Base-by-base conservation (phyloP, 1,139 yeast genomes). In the Saccharomycopsis hybrid region DNA sequence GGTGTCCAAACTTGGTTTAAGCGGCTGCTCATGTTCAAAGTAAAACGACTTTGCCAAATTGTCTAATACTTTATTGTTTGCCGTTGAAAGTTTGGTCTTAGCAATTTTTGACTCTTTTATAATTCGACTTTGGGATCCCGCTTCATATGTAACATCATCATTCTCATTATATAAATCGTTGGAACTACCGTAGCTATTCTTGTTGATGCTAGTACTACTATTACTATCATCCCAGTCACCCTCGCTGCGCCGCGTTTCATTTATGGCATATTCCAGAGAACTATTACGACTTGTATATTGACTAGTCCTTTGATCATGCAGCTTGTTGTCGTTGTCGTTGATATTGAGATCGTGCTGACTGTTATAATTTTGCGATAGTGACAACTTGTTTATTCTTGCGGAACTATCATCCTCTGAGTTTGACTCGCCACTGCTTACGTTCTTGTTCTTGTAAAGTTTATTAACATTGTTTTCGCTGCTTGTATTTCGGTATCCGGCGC, bases 51-150 rank as follows among this genome's bases (percentile, higher is more conserved):
- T 46, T 8, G 47, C 39, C 24, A 51, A 41, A 11, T 35, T 50
- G 18, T 41, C 38, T 41, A 48, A 27, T 13, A 36, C 41, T 27
- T 40, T 18, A 5, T 47, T 32, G 30, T 44, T 50, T 35, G 44
- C 46, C 4, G 46, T 49, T 5, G 55, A 43, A 5, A 50, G 38
- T 38, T 41, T 47, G 47, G 29, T 43, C 43, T 28, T 53, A 48
- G 29, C 54, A 52, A 36, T 43, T 40, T 41, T 36, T 36, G 13
- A 27, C 8, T 36, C 49, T 31, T 36, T 31, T 48, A 33, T 52
- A 51, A 5, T 50, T 54, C 7, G 55, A 58, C 5, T 56, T 57
- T 47, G 41, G 33, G 50, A 44, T 5, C 36, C 48, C 52, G 5
- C 18, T 18, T 18, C 18, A 8, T 29, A 5, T 29, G 27, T 8